phyloP scores from a whole-genome alignment of 75 land plant genomes.

The Pinus albicaulis region DNA sequence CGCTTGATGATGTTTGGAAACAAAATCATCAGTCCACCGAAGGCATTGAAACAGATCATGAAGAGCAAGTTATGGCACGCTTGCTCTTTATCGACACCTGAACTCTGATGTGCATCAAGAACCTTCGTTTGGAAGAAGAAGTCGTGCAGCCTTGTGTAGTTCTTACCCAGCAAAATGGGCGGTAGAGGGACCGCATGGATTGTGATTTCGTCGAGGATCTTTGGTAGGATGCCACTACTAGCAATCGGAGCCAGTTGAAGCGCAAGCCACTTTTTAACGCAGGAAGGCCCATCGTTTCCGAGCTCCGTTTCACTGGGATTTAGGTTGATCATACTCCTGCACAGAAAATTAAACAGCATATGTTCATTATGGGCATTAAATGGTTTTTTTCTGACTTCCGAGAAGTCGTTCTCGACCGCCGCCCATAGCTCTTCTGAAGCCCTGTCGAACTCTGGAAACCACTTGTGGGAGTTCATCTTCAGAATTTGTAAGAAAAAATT shows the following conservation, averaged over 20 bases:
- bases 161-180: background rate
- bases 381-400: conserved; percentile 9
- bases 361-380: conserved; percentile 26
- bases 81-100: conserved; percentile 52
- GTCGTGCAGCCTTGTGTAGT: conserved; percentile 16
- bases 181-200: conserved; percentile 45
- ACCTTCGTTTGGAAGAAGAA: conserved; percentile 29
- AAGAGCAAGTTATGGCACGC: conserved; percentile 60
- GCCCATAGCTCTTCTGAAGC: conserved; percentile 22
- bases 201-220: conserved; percentile 40
- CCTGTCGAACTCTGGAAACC: conserved; percentile 34
- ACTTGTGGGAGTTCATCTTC: conserved; percentile 26
- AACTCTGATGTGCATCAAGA: conserved; percentile 41
- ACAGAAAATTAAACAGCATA: conserved; percentile 55
- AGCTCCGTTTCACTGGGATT: conserved; percentile 31
- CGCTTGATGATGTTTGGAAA: conserved; percentile 51
- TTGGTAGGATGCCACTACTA: conserved; percentile 53
- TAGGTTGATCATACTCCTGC: conserved; percentile 38
- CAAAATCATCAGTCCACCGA: conserved; percentile 63
- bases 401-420: conserved; percentile 34
- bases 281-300: conserved; percentile 48
- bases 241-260: conserved; percentile 51
- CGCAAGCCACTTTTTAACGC: conserved; percentile 15
- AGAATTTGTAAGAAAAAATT: conserved; percentile 48
- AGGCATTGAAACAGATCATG: conserved; percentile 54